phyloP scores from a whole-genome alignment of 1,284 basidiomycete species.

The Leccinum huronense region DNA sequence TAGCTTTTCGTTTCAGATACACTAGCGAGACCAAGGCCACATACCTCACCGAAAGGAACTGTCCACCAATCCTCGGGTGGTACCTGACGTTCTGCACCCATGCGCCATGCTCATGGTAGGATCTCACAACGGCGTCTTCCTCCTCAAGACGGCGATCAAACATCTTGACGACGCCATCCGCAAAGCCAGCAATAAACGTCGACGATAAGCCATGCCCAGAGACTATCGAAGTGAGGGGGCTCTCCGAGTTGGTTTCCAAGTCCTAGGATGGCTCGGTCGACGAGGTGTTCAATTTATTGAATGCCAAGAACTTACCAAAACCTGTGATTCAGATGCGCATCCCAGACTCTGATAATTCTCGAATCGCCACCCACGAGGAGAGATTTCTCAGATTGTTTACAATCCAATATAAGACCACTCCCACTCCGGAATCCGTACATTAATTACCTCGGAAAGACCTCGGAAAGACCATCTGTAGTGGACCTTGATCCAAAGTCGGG shows the following conservation, averaged over 20 bases:
- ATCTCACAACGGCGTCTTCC: constrained; percentile 80
- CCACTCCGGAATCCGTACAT: constrained; percentile 70
- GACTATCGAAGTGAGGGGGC: constrained; percentile 84
- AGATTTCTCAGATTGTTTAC: constrained; percentile 89
- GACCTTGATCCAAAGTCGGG: constrained; percentile 58
- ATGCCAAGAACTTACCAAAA: constrained; percentile 54
- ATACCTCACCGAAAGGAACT: constrained; percentile 89
- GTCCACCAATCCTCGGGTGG: constrained; percentile 70
- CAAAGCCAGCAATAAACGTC: constrained; percentile 89
- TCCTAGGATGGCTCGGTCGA: constrained; percentile 49
- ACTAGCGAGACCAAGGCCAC: constrained; percentile 17
- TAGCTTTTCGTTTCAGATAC: background rate
- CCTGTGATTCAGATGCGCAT: constrained; percentile 86
- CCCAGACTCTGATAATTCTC: constrained; percentile 89
- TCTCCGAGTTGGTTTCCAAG: constrained; percentile 85
- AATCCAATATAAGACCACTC: constrained; percentile 85
- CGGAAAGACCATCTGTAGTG: constrained; percentile 90
- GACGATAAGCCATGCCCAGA: constrained; percentile 80
- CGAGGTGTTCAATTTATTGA: background rate
- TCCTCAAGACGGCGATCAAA: constrained; percentile 90
- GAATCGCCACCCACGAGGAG: constrained; percentile 91
- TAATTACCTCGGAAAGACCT: constrained; percentile 79
- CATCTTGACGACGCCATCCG: constrained; percentile 86
- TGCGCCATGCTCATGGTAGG: constrained; percentile 80
- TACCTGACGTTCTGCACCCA: constrained; percentile 94